Conservation (phyloP, 2,329 filamentous ascomycete genomes). For the Phoma sp. region DNA sequence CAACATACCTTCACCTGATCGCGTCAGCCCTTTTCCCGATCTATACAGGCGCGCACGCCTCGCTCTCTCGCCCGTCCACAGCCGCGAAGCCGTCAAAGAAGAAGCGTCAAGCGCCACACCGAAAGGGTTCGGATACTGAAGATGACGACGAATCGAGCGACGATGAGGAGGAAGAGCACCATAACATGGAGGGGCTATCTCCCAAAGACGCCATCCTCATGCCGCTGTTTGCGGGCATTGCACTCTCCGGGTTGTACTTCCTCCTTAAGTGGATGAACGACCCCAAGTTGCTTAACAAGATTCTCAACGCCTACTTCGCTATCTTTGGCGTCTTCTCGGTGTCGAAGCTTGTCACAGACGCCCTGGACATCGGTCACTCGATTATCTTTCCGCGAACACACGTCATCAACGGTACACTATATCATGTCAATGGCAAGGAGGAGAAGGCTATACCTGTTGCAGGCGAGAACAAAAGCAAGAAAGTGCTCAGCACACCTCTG, state of each 20-base stretch:
- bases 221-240: conserved; percentile 75
- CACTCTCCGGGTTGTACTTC: conserved; percentile 80
- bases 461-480: conserved; percentile 29
- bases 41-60: conserved; percentile 83
- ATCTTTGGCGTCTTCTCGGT: conserved; percentile 79
- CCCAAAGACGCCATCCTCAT: conserved; percentile 84
- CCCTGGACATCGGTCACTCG: conserved; percentile 66
- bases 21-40: conserved; percentile 80
- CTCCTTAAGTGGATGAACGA: conserved; percentile 89
- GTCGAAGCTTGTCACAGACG: conserved; percentile 74
- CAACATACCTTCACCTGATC: conserved; percentile 66
- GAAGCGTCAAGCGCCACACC: conserved; percentile 42
- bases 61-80: conserved; percentile 80
- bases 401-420: conserved; percentile 57
- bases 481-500: conserved; percentile 53
- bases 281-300: conserved; percentile 78
- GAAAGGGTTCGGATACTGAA: conserved; percentile 20
- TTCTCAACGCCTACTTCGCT: conserved; percentile 84
- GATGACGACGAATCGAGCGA: conserved; percentile 36
- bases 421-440: conserved; percentile 51
- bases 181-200: conserved; percentile 71
- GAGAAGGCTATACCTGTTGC: conserved; percentile 43
- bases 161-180: conserved; percentile 57
- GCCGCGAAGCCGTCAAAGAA: conserved; percentile 67
- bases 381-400: conserved; percentile 78